Conservation (phyloP, 1,139 yeast genomes). For the Saccharomyces hybrid region DNA sequence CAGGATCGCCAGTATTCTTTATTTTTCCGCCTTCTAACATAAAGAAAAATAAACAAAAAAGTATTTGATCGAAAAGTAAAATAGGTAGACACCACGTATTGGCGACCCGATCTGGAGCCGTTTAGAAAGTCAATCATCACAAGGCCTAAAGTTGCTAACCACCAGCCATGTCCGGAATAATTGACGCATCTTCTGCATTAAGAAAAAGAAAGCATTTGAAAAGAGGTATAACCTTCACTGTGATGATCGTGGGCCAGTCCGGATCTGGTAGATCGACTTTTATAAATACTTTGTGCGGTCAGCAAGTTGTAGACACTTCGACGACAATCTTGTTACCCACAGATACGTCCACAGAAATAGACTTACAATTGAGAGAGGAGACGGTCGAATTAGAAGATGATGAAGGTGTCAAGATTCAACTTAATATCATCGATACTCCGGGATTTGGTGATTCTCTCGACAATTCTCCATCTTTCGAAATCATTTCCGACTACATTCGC, state of each 20-base stretch:
- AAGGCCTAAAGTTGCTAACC: neutral
- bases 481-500: conserved; percentile 63
- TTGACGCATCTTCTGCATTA: conserved; percentile 40
- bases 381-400: conserved; percentile 63
- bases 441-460: conserved; percentile 74
- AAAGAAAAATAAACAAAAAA: neutral
- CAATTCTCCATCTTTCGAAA: conserved; percentile 51
- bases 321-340: conserved; percentile 41
- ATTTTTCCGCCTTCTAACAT: neutral
- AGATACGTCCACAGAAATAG: conserved; percentile 40
- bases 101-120: neutral
- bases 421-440: conserved; percentile 70
- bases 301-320: conserved; percentile 55
- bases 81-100: neutral
- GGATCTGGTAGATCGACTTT: conserved; percentile 85
- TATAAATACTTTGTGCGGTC: conserved; percentile 83
- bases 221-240: conserved; percentile 76
- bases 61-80: neutral
- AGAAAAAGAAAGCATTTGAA: conserved; percentile 71
- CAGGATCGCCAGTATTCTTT: neutral
- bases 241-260: conserved; percentile 75
- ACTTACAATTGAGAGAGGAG: conserved; percentile 42
- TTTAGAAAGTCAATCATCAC: neutral
- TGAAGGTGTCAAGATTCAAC: conserved; percentile 61
- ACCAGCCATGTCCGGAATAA: conserved; percentile 33